Evolutionary conservation across 441 rosid genomes (phyloP).

Genomic region (Isatis lusitanica): DNA sequence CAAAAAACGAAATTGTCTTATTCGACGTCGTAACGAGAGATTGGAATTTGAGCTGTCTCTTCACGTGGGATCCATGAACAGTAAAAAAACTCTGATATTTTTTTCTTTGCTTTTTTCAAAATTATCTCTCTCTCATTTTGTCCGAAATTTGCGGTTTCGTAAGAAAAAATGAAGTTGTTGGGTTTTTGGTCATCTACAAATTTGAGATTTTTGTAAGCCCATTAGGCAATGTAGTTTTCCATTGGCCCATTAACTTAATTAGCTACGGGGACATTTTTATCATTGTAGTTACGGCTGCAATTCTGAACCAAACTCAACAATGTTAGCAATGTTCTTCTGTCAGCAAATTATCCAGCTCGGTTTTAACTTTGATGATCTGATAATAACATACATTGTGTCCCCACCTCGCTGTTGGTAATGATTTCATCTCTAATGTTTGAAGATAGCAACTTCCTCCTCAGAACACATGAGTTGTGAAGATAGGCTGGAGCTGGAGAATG

Average conservation of each 20-base stretch:
- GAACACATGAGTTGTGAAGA: not conserved
- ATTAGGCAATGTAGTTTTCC: not conserved
- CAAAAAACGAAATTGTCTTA: conserved; percentile 26
- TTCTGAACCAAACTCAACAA: no score
- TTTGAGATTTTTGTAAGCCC: not conserved
- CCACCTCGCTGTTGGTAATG: no score
- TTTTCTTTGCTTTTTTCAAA: not conserved
- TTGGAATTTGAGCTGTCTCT: conserved; percentile 39
- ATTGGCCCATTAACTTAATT: no score
- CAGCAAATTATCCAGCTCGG: not conserved
- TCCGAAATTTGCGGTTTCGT: conserved; percentile 24
- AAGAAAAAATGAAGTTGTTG: not conserved
- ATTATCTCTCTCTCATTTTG: not conserved
- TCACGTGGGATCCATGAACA: conserved; percentile 38
- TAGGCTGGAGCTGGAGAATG: not conserved
- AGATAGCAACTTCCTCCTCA: not conserved
- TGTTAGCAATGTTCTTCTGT: not conserved
- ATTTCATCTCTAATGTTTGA: not conserved
- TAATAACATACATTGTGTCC: not conserved
- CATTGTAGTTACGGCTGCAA: no score
- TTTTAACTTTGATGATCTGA: not conserved
- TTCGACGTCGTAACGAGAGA: conserved; percentile 33
- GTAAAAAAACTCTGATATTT: not conserved
- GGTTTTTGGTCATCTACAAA: not conserved
- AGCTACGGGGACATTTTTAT: no score